Evolutionary conservation across 345 rosid genomes (phyloP), one percentile per base, ranked within the genome.

Genomic region (Linum lewisii): DNA sequence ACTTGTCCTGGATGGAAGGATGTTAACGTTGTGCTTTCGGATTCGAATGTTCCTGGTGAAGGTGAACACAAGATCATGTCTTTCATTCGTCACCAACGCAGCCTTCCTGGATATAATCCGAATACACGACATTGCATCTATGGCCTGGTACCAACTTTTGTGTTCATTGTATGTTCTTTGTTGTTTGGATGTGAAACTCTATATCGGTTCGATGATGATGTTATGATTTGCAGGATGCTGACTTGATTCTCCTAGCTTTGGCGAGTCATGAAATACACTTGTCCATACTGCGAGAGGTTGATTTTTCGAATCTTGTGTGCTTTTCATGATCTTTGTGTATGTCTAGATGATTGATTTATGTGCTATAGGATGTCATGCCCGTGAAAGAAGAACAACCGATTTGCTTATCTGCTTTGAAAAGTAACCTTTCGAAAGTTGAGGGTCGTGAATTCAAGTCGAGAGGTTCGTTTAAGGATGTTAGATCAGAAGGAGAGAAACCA

Each of bases 21-120:
- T 8, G 54, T 72, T 22, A 57, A 67, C 66, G 76, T 72, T 34
- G 58, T 73, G 24, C 64, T 73, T 16, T 73, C 73, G 20, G 70
- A 73, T 64, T 55, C 70, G 2, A 73, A 68, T 73, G 77, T 65
- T 61, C 77, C 77, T 10, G 77, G 77, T 25, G 77, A 73, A 29
- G 73, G 73, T 3, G 70, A 73, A n/a, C 77, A 73, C 19, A 73
- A 73, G 59, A 64, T 73, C 5, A 69, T 69, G 73, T 64, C 57
- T 1, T 73, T 54, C 23, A 61, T 73, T 4, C 66, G 77, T 0
- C 11, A 11, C n/a, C 77, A 69, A 47, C 56, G 65, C 6, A 21
- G 2, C 16, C 26, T 69, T 20, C 70, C 64, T 13, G 60, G 60
- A 2, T 73, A 61, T 14, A 23, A 73, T 47, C 53, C 58, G 20